phyloP scores from a whole-genome alignment of 768 basidiomycete species.

The Candolleomyces efflorescens region DNA sequence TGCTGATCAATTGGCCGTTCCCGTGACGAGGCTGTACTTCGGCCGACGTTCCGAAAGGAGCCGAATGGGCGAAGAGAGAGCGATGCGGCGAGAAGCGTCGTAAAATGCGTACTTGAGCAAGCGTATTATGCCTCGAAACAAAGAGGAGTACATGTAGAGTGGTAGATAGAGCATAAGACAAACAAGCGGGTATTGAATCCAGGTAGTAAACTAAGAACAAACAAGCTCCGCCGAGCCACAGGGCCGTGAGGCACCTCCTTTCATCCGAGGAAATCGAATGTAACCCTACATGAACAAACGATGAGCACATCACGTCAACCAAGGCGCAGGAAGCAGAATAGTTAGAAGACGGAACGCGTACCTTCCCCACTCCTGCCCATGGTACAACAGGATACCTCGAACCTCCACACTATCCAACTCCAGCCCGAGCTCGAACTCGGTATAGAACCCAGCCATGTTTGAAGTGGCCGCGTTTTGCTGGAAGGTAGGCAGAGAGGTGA shows the following conservation, averaged over 20 bases:
- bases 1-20: too few relatives aligned
- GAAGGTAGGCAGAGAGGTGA: constrained; percentile 71
- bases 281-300: background rate
- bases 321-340: background rate
- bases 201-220: too few relatives aligned
- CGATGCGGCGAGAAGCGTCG: too few relatives aligned
- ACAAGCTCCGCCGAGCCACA: too few relatives aligned
- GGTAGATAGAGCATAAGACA: too few relatives aligned
- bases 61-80: too few relatives aligned
- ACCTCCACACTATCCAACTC: constrained; percentile 79
- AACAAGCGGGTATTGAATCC: too few relatives aligned
- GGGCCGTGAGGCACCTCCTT: background rate
- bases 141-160: too few relatives aligned
- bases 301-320: background rate
- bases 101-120: too few relatives aligned
- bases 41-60: too few relatives aligned
- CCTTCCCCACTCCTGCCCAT: constrained; percentile 73
- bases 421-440: constrained; percentile 80
- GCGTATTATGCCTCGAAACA: too few relatives aligned
- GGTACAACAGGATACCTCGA: constrained; percentile 71
- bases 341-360: constrained; percentile 32
- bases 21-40: too few relatives aligned
- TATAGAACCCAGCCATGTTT: constrained; percentile 67
- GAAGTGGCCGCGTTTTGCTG: constrained; percentile 61
- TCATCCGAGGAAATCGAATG: constrained; percentile 5